Conservation (phyloP, 164 flowering plant genomes). For the Sextonia rubra region DNA sequence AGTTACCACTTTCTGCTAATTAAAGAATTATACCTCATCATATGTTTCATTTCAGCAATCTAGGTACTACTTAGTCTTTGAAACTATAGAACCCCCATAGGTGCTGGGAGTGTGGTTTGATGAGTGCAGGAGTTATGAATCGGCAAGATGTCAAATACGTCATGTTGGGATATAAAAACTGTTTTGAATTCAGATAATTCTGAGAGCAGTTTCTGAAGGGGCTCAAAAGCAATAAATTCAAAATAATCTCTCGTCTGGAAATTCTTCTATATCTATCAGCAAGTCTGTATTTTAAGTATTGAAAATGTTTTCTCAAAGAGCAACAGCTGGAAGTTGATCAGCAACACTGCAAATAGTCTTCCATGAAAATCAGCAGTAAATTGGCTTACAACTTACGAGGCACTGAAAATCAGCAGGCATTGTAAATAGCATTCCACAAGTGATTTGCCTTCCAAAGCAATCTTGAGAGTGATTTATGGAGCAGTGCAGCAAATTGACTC, state of each 20-base stretch:
- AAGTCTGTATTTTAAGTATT: no score
- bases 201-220: no score
- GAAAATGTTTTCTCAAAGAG: no score
- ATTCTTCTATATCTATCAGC: no score
- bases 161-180: not conserved
- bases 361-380: no score
- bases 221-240: no score
- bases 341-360: no score
- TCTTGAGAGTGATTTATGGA: not conserved
- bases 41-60: not conserved
- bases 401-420: no score
- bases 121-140: not conserved
- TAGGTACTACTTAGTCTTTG: not conserved
- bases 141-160: not conserved
- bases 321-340: no score
- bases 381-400: no score
- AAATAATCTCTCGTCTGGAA: no score
- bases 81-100: not conserved
- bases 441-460: not conserved
- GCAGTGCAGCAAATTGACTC: not conserved
- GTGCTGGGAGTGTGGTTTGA: not conserved
- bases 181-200: not conserved
- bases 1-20: no score
- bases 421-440: not conserved
- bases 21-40: not conserved